A percentile compares a stretch with the other conserved stretches of the same genome.
Evolutionary conservation across 192 early-diverging fungal species (phyloP).

Genomic region (Phycomyces nitens): DNA sequence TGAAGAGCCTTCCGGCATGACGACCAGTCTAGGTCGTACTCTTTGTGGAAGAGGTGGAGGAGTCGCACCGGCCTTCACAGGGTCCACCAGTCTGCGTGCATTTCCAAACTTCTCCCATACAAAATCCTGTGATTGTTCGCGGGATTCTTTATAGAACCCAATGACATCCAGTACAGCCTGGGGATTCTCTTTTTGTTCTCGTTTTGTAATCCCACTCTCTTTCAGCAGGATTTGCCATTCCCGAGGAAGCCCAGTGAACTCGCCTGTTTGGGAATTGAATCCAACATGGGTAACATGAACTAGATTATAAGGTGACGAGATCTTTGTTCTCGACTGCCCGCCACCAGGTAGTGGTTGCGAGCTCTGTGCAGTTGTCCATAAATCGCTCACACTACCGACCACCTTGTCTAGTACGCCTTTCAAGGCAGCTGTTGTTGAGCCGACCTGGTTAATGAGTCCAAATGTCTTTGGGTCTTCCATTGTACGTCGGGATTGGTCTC

Average conservation of each 20-base stretch:
- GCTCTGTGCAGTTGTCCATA: slow-evolving; percentile 23
- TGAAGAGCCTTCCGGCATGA: neutral
- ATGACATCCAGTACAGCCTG: slow-evolving; percentile 84
- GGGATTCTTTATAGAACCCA: slow-evolving; percentile 72
- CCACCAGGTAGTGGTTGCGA: slow-evolving; percentile 42
- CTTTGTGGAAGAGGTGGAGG: slow-evolving; percentile 28
- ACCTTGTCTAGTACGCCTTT: slow-evolving; percentile 53
- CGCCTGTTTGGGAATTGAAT: slow-evolving; percentile 93
- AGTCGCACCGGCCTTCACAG: neutral
- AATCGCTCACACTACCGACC: slow-evolving; percentile 44
- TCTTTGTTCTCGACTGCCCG: slow-evolving; percentile 65
- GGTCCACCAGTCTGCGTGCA: neutral
- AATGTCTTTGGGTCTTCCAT: neutral
- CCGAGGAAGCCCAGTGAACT: slow-evolving; percentile 90
- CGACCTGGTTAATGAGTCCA: slow-evolving; percentile 1
- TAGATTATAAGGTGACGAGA: slow-evolving; percentile 94
- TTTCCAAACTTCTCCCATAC: slow-evolving; percentile 39
- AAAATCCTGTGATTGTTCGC: slow-evolving; percentile 22
- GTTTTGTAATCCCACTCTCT: slow-evolving; percentile 91
- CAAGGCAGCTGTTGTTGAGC: slow-evolving; percentile 20
- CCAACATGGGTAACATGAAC: slow-evolving; percentile 98
- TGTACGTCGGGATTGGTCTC: neutral
- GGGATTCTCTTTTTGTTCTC: slow-evolving; percentile 88
- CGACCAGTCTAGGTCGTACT: slow-evolving; percentile 15
- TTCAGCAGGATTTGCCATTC: slow-evolving; percentile 91